Base-by-base conservation (phyloP, 192 early-diverging fungal genomes). In the Backusella tuberculispora region DNA sequence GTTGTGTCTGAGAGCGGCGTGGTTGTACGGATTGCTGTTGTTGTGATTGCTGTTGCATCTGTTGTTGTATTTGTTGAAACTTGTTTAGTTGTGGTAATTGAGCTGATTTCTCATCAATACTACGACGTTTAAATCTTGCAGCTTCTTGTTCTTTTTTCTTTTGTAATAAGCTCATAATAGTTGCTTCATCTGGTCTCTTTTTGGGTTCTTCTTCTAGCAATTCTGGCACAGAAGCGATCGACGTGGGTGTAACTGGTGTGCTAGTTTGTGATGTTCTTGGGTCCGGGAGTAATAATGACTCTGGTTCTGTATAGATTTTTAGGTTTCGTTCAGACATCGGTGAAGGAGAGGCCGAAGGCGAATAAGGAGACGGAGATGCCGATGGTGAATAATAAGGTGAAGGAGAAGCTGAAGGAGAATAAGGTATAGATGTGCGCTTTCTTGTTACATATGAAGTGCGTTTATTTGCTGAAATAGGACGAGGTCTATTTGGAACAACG, bases 31-130 rank as follows among this genome's bases (percentile, higher is more conserved):
- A 76, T 74, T 15, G 29, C 41, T 24, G 68, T 70, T 38, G 70
- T 63, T 19, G 69, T 14, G 10, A 44, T 53, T 78, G 71, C 72
- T 40, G 9, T 4, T 69, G 77, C 66, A 0, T 2, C 68, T 47
- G 44, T 29, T 43, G 66, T 37, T 37, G 80, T 76, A 73, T 34
- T 21, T 67, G 66, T 17, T 67, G 66, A 8, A 42, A n/a, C 19
- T 40, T 40, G 38, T 67, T 73, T 63, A 41, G 73, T 77, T 34
- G 82, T 77, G 48, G 40, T 65, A n/a, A 76, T 76, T 26, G 79
- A 72, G 7, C 12, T 26, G 53, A 60, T 26, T 60, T 60, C 26
- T 60, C 53, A 60, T 60, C 53, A 19, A 60, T 60, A 26, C 53
- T 60, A 60, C 21, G 53, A 60, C 53, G 68, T 14, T 43, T 40